These are phyloP conservation scores for Tetraselmis striata DNA, from an alignment of 139 green algal genomes.

Conservation along the genomic window DNA sequence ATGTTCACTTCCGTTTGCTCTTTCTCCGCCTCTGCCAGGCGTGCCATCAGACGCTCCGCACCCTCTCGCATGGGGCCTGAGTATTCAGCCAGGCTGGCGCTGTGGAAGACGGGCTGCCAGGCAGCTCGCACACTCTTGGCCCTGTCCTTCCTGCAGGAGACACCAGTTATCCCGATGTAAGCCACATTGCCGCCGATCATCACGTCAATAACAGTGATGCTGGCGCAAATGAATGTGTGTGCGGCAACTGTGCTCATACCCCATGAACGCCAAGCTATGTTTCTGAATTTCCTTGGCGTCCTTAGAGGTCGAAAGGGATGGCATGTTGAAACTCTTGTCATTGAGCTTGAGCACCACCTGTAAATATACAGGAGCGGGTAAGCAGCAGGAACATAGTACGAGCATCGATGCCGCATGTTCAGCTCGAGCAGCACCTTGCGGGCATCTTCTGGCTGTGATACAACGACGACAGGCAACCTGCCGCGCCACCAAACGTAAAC, in stretches of 20 bases:
- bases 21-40: slow-evolving; percentile 13
- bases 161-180: not conserved
- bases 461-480: not conserved
- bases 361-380: not conserved
- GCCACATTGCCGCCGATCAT: too few species aligned
- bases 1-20: slow-evolving; percentile 29
- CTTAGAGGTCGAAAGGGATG: not conserved
- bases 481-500: not conserved
- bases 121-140: slow-evolving; percentile 16
- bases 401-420: not conserved
- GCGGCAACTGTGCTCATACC: not conserved
- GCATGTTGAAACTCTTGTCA: not conserved
- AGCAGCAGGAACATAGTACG: not conserved
- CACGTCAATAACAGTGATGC: too few species aligned
- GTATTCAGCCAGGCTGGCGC: slow-evolving; percentile 30
- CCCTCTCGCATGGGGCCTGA: slow-evolving; percentile 31
- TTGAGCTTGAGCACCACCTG: not conserved
- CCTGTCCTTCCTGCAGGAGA: not conserved
- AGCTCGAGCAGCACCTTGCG: not conserved
- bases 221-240: not conserved
- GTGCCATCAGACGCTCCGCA: slow-evolving; percentile 21
- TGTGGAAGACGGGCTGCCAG: slow-evolving; percentile 44
- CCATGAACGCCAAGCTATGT: not conserved
- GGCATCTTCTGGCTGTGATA: not conserved
- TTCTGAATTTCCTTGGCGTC: not conserved